Conservation (phyloP, 306 rosid species). For the Sindora glabra region DNA sequence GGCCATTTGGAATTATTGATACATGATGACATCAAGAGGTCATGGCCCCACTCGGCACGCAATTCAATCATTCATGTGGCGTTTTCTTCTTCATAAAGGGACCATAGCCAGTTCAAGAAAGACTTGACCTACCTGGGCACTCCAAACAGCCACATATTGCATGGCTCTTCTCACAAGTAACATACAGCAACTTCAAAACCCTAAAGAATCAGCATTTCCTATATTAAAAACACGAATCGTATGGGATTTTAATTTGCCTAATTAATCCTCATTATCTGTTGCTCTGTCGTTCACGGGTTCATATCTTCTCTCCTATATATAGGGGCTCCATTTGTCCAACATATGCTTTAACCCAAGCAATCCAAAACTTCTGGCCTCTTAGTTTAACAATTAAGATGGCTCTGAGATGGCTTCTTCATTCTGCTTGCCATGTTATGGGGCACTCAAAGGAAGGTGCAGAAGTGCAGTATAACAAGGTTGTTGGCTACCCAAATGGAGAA, state of each 20-base stretch:
- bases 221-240: slow-evolving; percentile 4
- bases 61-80: not conserved
- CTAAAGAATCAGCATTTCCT: not conserved
- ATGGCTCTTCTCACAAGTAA: not conserved
- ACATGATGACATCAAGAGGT: slow-evolving; percentile 10
- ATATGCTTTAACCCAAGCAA: slow-evolving; percentile 6
- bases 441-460: slow-evolving; percentile 1
- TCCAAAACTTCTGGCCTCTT: not conserved
- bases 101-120: slow-evolving; percentile 1
- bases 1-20: slow-evolving; percentile 29
- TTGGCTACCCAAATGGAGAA: slow-evolving; percentile 6
- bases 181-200: not conserved
- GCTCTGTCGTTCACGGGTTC: slow-evolving; percentile 1
- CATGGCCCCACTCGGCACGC: slow-evolving; percentile 10
- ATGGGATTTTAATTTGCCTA: slow-evolving; percentile 5
- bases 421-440: slow-evolving; percentile 38
- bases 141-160: slow-evolving; percentile 9
- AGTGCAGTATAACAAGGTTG: not conserved
- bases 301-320: slow-evolving; percentile 4
- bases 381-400: slow-evolving; percentile 6
- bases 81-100: not conserved
- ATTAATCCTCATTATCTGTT: slow-evolving; percentile 10
- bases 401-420: slow-evolving; percentile 40
- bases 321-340: not conserved
- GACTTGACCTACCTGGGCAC: slow-evolving; percentile 5